Base-by-base conservation (phyloP, 2,329 filamentous ascomycete species). In the Fusarium fracticaudum region DNA sequence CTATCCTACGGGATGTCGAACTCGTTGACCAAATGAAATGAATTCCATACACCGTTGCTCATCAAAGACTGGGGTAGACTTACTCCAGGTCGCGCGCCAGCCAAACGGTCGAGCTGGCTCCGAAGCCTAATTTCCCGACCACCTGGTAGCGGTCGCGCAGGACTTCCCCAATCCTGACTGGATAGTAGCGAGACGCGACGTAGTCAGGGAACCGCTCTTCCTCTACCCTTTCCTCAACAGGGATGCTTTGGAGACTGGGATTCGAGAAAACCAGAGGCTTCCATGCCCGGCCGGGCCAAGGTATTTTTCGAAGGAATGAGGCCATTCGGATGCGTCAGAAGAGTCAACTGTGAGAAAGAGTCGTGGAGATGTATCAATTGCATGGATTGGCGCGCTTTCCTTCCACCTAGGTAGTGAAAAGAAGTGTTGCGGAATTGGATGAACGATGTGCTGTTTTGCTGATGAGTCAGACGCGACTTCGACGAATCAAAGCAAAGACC, bases 61-160 rank as follows among this genome's bases (percentile, higher is more conserved):
- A 20, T 17, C 37, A 20, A n/a, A 29, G 29, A 5, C 10, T 18
- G 0, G 10, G n/a, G 43, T 26, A 20, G n/a, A 51, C 67, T 66
- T 69, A 78, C 76, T 59, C 6, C 9, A 79, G 31, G 58, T 86
- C 83, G 9, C 71, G 79, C 13, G 83, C 82, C 60, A 85, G 74
- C 83, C 82, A 86, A 50, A 85, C 80, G 2, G 82, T 85, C 8
- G 83, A 85, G 69, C 80, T 84, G 9, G 79, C 78, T 13, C 84
- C 84, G 74, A 79, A 84, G 1, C 83, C 84, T 11, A 86, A 77
- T 70, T 86, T 85, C 24, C 84, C 82, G 3, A 82, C 77, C 47
- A 86, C 78, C 11, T 74, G 78, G 61, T 85, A 85, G 44, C 81
- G 77, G 26, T 74, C 69, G 18, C 29, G 55, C 5, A 80, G 48